Percentiles rank a stretch among this genome's conserved stretches.
Evolutionary conservation across 371 early-diverging fungal species (phyloP).

Genomic region (Mucor piriformis): DNA sequence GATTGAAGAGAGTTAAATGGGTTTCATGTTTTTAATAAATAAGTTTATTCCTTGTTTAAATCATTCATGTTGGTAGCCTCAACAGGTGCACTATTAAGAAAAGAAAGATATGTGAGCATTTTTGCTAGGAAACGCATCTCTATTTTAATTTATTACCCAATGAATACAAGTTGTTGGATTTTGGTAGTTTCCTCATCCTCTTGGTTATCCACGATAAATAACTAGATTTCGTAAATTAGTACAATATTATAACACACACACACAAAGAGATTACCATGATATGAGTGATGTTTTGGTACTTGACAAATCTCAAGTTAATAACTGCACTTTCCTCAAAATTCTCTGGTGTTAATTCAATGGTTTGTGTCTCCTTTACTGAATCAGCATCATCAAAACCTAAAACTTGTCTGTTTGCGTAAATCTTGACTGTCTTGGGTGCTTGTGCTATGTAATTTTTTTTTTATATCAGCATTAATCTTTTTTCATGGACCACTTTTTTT

Average conservation of each 20-base stretch:
- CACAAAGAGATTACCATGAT: conserved; percentile 49
- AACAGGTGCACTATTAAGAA: conserved; percentile 4
- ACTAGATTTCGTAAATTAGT: conserved; percentile 29
- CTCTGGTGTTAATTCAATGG: conserved; percentile 65
- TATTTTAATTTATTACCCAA: too few relatives aligned
- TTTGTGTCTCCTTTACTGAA: conserved; percentile 73
- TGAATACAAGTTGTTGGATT: conserved; percentile 75
- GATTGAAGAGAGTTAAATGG: conserved; percentile 18
- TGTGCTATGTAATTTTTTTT: conserved; percentile 44
- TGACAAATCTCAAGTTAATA: conserved; percentile 86
- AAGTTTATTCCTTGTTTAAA: conserved; percentile 45
- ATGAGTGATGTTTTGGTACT: conserved; percentile 85
- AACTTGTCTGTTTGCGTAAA: conserved; percentile 80
- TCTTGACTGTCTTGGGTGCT: conserved; percentile 86
- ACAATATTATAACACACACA: background rate
- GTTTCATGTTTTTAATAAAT: too few relatives aligned
- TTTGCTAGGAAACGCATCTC: too few relatives aligned
- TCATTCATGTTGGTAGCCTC: conserved; percentile 56
- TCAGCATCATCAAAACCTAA: conserved; percentile 91
- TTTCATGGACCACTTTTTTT: background rate
- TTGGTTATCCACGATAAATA: conserved; percentile 85
- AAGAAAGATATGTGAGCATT: too few relatives aligned
- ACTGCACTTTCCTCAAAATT: conserved; percentile 70
- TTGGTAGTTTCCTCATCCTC: conserved; percentile 82
- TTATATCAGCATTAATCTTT: background rate